Evolutionary conservation across 306 rosid species (phyloP).

Genomic region (Ormosia emarginata): DNA sequence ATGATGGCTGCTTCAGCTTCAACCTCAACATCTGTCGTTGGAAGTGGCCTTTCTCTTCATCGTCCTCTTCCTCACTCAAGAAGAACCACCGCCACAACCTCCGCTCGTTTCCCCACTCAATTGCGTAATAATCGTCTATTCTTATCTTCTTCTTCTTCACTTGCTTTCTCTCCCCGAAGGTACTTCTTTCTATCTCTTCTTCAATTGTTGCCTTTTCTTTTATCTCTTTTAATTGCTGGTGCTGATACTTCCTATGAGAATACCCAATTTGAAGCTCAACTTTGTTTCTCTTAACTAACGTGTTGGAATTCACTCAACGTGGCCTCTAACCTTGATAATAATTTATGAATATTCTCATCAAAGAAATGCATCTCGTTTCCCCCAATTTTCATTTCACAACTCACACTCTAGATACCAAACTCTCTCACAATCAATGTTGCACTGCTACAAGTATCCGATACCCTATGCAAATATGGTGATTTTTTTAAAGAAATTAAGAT

Average conservation of each 20-base stretch:
- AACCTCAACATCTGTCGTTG: constrained; percentile 27
- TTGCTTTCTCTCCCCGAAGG: constrained; percentile 32
- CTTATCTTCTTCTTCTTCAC: constrained; percentile 19
- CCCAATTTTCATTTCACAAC: neutral
- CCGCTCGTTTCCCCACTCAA: constrained; percentile 16
- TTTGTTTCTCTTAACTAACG: neutral
- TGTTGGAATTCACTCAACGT: neutral
- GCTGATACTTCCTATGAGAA: neutral
- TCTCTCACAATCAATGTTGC: neutral
- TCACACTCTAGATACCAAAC: neutral
- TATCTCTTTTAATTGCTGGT: neutral
- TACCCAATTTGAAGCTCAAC: neutral
- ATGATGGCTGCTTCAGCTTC: constrained; percentile 18
- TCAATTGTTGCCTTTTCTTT: neutral
- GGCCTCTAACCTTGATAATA: neutral
- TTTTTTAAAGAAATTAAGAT: too few relatives aligned
- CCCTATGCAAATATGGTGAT: neutral
- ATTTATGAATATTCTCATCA: neutral
- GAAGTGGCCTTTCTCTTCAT: constrained; percentile 19
- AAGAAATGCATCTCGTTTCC: neutral
- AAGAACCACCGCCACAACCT: neutral
- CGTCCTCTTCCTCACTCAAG: neutral
- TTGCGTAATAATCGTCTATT: constrained; percentile 21
- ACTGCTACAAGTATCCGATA: neutral
- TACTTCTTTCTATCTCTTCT: neutral